Evolutionary conservation across 2,329 filamentous ascomycete genomes (phyloP), one percentile per base, ranked within the genome.

Genomic region (Parasarocladium wereldwijsianum): DNA sequence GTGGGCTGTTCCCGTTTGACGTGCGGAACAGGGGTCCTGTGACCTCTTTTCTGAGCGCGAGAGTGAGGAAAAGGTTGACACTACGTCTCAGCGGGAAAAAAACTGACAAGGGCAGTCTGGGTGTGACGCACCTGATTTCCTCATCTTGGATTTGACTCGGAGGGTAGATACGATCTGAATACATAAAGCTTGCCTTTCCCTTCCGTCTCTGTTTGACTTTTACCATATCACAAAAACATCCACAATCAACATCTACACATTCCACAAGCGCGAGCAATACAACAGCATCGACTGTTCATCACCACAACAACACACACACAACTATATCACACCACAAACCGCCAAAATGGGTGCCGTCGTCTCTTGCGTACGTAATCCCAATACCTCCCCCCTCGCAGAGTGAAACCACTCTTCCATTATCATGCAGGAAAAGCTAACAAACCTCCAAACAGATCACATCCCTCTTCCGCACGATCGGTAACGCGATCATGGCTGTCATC

Each of bases 281-380:
- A n/a, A 19, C 28, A 34, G 35, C 15, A 12, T 13, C 24, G 15
- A 24, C 22, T 17, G 32, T 21, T 38, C 24, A 11, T 18, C n/a
- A 26, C 29, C 33, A 40, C 33, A 34, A 29, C 31, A 34, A 31
- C 30, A 29, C n/a, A 26, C 30, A 36, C 25, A 37, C 31, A 34
- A 8, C n/a, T 29, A 24, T 28, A 22, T 17, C 5, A 27, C 15
- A 41, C 29, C 33, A 36, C 36, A 33, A 28, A 38, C 35, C 36
- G 31, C 35, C 44, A 55, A 21, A 36, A 37, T 90, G 82, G 82
- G 82, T 60, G 80, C 77, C 55, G 75, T 90, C 47, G 64, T 84
- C 41, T 86, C 80, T 51, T 86, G 81, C 51, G 81, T 87, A 81
- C 47, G 79, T 68, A 16, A 4, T 26, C 15, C 9, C 14, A 8